Evolutionary conservation across 805 yeast species (phyloP).

Genomic region (Wickerhamia fluorescens): DNA sequence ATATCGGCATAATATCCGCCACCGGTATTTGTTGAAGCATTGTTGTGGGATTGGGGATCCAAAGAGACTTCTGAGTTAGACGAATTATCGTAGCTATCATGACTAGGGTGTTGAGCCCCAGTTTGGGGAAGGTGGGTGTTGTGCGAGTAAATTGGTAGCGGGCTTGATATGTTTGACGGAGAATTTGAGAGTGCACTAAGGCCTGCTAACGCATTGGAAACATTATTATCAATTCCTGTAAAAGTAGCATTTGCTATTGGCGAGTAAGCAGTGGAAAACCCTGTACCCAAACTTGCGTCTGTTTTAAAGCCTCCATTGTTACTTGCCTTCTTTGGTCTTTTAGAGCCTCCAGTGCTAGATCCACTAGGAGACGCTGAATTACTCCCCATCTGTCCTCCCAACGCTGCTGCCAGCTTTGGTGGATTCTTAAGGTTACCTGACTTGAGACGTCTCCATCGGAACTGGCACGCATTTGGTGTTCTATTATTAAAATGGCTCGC

Average conservation of each 20-base stretch:
- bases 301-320: slow-evolving; percentile 1
- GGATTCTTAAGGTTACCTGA: slow-evolving; percentile 38
- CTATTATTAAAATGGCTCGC: slow-evolving; percentile 37
- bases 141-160: slow-evolving; percentile 16
- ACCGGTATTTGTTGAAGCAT: slow-evolving; percentile 20
- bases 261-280: slow-evolving; percentile 25
- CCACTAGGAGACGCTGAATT: not conserved
- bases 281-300: slow-evolving; percentile 6
- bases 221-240: slow-evolving; percentile 35
- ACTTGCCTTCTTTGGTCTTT: slow-evolving; percentile 7
- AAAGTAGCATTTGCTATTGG: slow-evolving; percentile 31
- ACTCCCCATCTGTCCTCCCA: slow-evolving; percentile 9
- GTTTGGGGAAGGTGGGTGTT: slow-evolving; percentile 8
- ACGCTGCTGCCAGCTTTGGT: slow-evolving; percentile 31
- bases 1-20: slow-evolving; percentile 41
- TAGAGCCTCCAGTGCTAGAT: slow-evolving; percentile 4
- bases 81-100: not conserved
- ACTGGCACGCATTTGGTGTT: slow-evolving; percentile 29
- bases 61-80: slow-evolving; percentile 15
- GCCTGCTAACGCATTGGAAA: slow-evolving; percentile 38
- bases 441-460: slow-evolving; percentile 39
- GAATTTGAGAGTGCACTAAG: slow-evolving; percentile 34
- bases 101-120: slow-evolving; percentile 18
- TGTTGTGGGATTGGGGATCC: slow-evolving; percentile 25
- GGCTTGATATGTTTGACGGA: slow-evolving; percentile 22